Evolutionary conservation across 148 eudicot genomes (phyloP), one percentile per base, ranked within the genome.

Genomic region (Salicornia ramosissima): DNA sequence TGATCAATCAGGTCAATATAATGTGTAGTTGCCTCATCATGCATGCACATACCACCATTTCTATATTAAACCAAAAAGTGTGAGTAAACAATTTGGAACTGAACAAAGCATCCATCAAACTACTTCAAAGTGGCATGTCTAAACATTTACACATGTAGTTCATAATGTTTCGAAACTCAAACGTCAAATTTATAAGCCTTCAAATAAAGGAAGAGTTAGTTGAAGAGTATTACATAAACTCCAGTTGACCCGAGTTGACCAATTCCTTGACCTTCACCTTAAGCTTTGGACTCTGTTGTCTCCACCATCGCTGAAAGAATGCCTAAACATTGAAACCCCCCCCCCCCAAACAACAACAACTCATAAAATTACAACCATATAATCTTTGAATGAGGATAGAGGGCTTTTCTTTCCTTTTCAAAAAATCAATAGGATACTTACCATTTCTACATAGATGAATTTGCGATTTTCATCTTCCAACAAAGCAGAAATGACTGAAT

Each of bases 21-120:
- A 80, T 86, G 85, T 26, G 94, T 81, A 15, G 94, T 81, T 63
- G 94, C 94, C 81, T 88, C 94, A 78, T 88, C 94, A 64, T 88
- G 94, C 94, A 88, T 88, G 71, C 90, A 84, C 90, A 86, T 84
- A 16, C 88, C 94, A 49, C 94, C 94, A 58, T 88, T 88, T 83
- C 94, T 88, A 71, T 6, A 71, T 71, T 58, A 54, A 43, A 18
- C 51, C 64, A 68, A 16, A 52, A 63, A 39, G 10, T 53, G 40
- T 58, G 33, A 29, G 68, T 52, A 9, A 59, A 34, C 29, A 51
- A 42, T 58, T 40, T 58, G 42, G 6, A 63, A 24, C 71, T 26
- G 52, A 21, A 65, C 18, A 45, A 22, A 21, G 16, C 18, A 18
- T 25, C 29, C 43, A 72, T n/a, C 6, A 19, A 34, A 45, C 64